Conservation (phyloP, 2,329 filamentous ascomycete species). For the Drechslerella coelobrocha region DNA sequence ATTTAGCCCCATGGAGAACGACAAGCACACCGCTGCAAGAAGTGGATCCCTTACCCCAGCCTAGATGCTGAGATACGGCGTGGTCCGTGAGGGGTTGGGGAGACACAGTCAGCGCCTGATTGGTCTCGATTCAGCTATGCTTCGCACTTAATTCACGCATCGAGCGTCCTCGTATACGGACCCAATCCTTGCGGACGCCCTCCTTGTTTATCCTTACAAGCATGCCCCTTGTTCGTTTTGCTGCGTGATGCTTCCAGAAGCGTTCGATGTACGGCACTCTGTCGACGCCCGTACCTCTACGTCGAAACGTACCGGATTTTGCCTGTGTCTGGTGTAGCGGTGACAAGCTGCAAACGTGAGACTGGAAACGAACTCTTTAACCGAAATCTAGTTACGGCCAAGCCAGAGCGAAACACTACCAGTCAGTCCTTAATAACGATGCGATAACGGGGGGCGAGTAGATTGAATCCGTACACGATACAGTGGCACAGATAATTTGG, state of each 20-base stretch:
- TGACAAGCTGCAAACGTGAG: slow-evolving; percentile 16
- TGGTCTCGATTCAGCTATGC: slow-evolving; percentile 19
- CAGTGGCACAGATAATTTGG: slow-evolving; percentile 5
- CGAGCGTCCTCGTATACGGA: slow-evolving; percentile 42
- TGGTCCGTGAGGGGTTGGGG: slow-evolving; percentile 32
- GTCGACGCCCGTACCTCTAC: slow-evolving; percentile 7
- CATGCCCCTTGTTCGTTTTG: slow-evolving; percentile 23
- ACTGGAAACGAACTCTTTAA: slow-evolving; percentile 49
- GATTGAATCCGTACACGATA: background rate
- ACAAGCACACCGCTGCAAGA: background rate
- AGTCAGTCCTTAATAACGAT: slow-evolving; percentile 9
- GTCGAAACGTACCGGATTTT: slow-evolving; percentile 11
- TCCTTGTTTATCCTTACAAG: slow-evolving; percentile 40
- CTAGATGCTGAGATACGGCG: slow-evolving; percentile 18
- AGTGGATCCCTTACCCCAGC: slow-evolving; percentile 15
- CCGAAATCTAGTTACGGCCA: slow-evolving; percentile 37
- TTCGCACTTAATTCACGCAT: slow-evolving; percentile 31
- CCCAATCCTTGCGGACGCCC: slow-evolving; percentile 39
- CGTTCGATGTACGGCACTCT: slow-evolving; percentile 21
- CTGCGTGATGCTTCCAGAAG: slow-evolving; percentile 44
- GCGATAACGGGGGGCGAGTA: background rate
- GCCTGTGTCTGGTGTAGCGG: slow-evolving; percentile 24
- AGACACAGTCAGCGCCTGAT: slow-evolving; percentile 20
- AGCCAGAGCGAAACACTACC: slow-evolving; percentile 32
- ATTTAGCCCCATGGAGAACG: slow-evolving; percentile 48